Base-by-base conservation (phyloP, 768 basidiomycete genomes). In the Cytidiella melzeri region DNA sequence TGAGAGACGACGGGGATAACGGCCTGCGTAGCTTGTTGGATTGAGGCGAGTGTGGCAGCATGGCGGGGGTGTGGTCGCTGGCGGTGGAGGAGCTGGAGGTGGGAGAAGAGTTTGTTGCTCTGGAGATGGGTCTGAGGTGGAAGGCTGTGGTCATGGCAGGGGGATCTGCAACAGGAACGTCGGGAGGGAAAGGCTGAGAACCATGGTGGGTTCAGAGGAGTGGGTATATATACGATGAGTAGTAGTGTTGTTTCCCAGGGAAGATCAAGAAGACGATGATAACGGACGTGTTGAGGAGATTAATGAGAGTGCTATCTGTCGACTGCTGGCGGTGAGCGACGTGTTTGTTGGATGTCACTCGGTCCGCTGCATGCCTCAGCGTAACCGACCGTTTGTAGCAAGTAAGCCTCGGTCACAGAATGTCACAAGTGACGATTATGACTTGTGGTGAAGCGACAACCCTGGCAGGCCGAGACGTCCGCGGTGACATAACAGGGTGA, bases 1-100 rank as follows among this genome's bases (percentile, higher is more conserved):
- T 71, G 19, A 86, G 58, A 1, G 79, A 80, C 55, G 73, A 76
- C 4, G 84, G 83, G 21, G 83, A 82, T 43, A 85, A 67, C 9
- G 83, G 82, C 0, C 83, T 71, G 12, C 81, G 76, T 27, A 67
- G 58, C 40, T 67, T 69, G 36, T 55, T 43, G 45, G 28, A 34
- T n/a, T 43, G 64, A 61, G n/a, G 63, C 27, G 50, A 60, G 46
- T 23, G 57, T 53, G 13, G 66, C 51, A 15, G 69, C 52, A 13
- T 9, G 71, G 61, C 52, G 53, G 60, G 49, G 56, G 68, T 74
- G 52, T 66, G 73, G 30, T 71, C 73, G 25, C 65, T 68, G 19
- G 72, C 69, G 12, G 80, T 74, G 24, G 73, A 69, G 10, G 74
- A 69, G 47, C 73, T 70, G 1, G 71, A 61, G 37, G 75, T 75